Evolutionary conservation across 805 yeast genomes (phyloP).

Genomic region (Candida railenensis): DNA sequence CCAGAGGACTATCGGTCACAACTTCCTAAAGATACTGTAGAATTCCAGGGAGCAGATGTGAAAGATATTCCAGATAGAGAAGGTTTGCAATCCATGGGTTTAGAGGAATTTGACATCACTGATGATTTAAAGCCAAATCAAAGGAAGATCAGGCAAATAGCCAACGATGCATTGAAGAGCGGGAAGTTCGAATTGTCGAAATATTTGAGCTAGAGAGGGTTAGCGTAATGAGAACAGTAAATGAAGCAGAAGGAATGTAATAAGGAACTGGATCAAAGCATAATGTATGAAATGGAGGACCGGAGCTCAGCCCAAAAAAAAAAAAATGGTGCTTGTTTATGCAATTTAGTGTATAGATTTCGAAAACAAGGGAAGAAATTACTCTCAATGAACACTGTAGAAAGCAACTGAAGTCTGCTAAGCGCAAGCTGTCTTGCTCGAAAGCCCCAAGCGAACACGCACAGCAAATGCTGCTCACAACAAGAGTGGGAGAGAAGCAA

Average conservation of each 20-base stretch:
- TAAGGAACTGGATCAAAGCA: no score
- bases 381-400: no score
- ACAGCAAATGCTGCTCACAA: no score
- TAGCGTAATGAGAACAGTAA: background rate
- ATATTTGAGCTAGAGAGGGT: background rate
- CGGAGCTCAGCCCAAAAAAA: no score
- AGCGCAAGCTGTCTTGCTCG: no score
- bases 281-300: no score
- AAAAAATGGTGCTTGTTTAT: no score
- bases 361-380: no score
- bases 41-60: conserved; percentile 20
- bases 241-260: background rate
- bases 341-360: no score
- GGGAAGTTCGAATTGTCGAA: conserved; percentile 1
- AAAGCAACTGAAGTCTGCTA: no score
- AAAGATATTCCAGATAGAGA: conserved; percentile 16
- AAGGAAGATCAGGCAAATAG: conserved; percentile 19
- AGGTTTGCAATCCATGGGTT: conserved; percentile 24
- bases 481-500: no score
- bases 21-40: conserved; percentile 13
- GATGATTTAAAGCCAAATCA: conserved; percentile 26
- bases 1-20: conserved; percentile 16
- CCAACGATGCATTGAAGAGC: conserved; percentile 16
- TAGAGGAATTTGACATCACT: conserved; percentile 19
- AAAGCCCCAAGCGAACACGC: no score